Percentiles rank a stretch among this genome's conserved stretches.
These are phyloP conservation scores for Lagenidium giganteum DNA, from an alignment of 352 stramenopile species.

Conservation along the genomic window DNA sequence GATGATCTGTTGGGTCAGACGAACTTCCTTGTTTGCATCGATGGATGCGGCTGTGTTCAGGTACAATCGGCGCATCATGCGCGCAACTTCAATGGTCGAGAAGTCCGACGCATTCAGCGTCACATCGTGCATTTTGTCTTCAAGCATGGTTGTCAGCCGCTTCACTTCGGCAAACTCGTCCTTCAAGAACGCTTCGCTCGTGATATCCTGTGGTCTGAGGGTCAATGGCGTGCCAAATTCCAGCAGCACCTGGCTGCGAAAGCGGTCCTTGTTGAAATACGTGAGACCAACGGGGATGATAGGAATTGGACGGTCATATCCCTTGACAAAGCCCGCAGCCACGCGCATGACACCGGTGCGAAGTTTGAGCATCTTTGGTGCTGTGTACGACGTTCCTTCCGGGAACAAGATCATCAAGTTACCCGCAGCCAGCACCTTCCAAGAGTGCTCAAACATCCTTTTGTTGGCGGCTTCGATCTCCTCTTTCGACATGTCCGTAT, in stretches of 20 bases:
- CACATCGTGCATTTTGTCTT: conserved; percentile 37
- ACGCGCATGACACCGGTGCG: conserved; percentile 71
- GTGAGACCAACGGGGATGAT: conserved; percentile 69
- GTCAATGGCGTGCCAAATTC: conserved; percentile 63
- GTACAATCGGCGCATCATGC: conserved; percentile 64
- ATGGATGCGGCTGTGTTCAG: conserved; percentile 56
- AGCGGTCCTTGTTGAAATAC: conserved; percentile 84
- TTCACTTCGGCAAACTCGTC: conserved; percentile 37
- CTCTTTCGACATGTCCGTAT: conserved; percentile 57
- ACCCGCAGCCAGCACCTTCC: conserved; percentile 41
- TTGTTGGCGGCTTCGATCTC: conserved; percentile 54
- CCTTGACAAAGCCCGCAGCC: conserved; percentile 61
- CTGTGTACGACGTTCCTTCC: conserved; percentile 77
- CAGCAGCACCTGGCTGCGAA: conserved; percentile 62
- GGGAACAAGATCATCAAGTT: conserved; percentile 80
- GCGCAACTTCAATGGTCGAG: conserved; percentile 47
- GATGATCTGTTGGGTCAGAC: conserved; percentile 74
- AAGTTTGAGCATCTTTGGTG: conserved; percentile 70
- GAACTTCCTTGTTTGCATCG: conserved; percentile 65
- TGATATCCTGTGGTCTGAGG: conserved; percentile 30
- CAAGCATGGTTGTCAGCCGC: conserved; percentile 27
- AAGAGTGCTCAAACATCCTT: conserved; percentile 77
- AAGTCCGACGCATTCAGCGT: conserved; percentile 69
- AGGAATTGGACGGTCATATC: conserved; percentile 62
- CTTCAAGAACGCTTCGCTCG: conserved; percentile 24